A percentile compares a stretch with the other conserved stretches of the same genome.
These are phyloP conservation scores for Geranomyces michiganensis DNA, from an alignment of 192 early-diverging fungal genomes.

Conservation along the genomic window DNA sequence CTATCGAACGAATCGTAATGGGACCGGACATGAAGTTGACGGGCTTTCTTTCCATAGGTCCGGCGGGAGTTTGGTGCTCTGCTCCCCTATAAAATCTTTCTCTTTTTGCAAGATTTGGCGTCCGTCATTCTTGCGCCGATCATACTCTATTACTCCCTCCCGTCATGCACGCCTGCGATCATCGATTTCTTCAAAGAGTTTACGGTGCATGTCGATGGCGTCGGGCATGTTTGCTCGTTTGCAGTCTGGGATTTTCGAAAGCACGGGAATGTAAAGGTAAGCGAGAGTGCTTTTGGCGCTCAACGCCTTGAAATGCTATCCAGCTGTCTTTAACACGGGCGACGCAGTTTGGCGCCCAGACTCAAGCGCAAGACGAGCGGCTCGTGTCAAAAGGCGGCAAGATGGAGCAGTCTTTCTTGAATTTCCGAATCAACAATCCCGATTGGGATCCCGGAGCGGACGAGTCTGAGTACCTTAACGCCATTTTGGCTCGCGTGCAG, in stretches of 20 bases:
- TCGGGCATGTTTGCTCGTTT: constrained; percentile 97
- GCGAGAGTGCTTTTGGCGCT: neutral
- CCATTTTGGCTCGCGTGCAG: constrained; percentile 43
- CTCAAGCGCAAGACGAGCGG: constrained; percentile 51
- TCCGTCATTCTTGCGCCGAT: constrained; percentile 82
- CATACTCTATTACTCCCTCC: constrained; percentile 78
- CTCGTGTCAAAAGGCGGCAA: constrained; percentile 86
- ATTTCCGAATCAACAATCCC: constrained; percentile 90
- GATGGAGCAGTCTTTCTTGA: constrained; percentile 97
- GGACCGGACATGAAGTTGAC: neutral
- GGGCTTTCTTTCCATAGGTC: constrained; percentile 53
- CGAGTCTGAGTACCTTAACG: constrained; percentile 78
- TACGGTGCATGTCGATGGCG: constrained; percentile 85
- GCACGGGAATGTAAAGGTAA: constrained; percentile 81
- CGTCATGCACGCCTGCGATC: constrained; percentile 72
- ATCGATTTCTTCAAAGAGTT: constrained; percentile 96
- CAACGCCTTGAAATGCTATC: neutral
- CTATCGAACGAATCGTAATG: neutral
- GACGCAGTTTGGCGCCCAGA: constrained; percentile 73
- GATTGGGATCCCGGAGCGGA: constrained; percentile 86
- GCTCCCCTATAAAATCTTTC: constrained; percentile 77
- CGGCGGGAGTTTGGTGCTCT: constrained; percentile 75
- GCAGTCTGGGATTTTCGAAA: constrained; percentile 92
- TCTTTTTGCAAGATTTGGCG: constrained; percentile 82
- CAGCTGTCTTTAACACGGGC: too few relatives aligned